Conservation (phyloP, 345 rosid species). For the Eucalyptus coolabah region DNA sequence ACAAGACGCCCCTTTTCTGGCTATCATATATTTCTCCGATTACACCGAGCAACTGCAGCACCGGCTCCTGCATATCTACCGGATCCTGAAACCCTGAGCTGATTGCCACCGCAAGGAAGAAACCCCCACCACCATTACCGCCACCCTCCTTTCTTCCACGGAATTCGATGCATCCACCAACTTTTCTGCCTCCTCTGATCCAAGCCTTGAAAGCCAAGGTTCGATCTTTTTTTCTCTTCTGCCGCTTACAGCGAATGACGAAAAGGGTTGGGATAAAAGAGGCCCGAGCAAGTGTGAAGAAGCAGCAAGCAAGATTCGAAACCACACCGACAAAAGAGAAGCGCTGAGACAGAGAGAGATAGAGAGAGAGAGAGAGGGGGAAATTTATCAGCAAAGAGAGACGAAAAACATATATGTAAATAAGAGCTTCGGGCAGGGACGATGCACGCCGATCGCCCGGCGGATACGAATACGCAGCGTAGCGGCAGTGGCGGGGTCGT, state of each 20-base stretch:
- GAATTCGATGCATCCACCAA: not conserved
- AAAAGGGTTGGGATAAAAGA: not conserved
- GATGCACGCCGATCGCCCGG: not conserved
- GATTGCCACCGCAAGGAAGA: not conserved
- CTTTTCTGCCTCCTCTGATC: not conserved
- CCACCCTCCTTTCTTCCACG: not conserved
- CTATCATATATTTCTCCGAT: not conserved
- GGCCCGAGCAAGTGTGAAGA: not conserved
- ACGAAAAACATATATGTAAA: not conserved
- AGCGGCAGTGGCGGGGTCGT: not conserved
- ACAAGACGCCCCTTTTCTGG: not conserved
- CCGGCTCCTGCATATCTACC: not conserved
- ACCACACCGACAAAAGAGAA: not conserved
- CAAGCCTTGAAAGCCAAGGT: not conserved
- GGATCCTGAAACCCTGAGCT: not conserved
- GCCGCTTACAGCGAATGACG: not conserved
- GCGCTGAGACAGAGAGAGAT: not conserved
- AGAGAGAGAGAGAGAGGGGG: not conserved
- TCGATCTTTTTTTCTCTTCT: not conserved
- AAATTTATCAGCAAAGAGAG: not conserved
- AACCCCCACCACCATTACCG: not conserved
- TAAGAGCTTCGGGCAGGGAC: not conserved
- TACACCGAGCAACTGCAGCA: not conserved
- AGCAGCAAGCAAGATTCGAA: not conserved
- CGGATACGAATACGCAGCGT: not conserved